phyloP scores from a whole-genome alignment of 1,284 basidiomycete genomes.

The Cutaneotrichosporon mucoides region DNA sequence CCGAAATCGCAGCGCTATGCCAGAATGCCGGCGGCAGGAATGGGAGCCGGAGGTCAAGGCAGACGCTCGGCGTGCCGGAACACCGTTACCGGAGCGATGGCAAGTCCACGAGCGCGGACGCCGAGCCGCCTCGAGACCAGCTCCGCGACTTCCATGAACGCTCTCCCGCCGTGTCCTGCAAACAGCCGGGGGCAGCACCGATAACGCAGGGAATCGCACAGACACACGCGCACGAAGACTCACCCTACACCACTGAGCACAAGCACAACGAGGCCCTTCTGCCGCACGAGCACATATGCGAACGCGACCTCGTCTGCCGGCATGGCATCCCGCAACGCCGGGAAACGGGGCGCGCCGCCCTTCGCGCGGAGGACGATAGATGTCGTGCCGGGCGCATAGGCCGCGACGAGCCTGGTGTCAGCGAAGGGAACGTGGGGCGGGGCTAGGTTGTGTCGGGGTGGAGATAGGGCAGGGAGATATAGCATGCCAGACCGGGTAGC shows the following conservation, averaged over 20 bases:
- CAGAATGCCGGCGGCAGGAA: no score
- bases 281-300: slow-evolving; percentile 11
- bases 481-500: neutral
- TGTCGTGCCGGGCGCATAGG: slow-evolving; percentile 22
- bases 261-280: slow-evolving; percentile 16
- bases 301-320: slow-evolving; percentile 11
- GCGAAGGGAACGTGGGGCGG: neutral
- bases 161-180: neutral
- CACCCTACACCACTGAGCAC: slow-evolving; percentile 27
- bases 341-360: slow-evolving; percentile 26
- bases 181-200: neutral
- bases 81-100: no score
- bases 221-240: slow-evolving; percentile 11
- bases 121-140: no score
- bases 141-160: no score
- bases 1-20: no score
- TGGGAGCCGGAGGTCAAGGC: no score
- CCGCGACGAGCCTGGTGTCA: slow-evolving; percentile 29
- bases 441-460: neutral
- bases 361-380: slow-evolving; percentile 22
- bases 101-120: no score
- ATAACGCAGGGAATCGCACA: neutral
- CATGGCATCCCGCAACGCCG: slow-evolving; percentile 1
- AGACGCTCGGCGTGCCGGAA: no score
- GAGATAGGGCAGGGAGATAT: neutral